Conservation (phyloP, 352 stramenopile genomes). For the Globisporangium radiosum region DNA sequence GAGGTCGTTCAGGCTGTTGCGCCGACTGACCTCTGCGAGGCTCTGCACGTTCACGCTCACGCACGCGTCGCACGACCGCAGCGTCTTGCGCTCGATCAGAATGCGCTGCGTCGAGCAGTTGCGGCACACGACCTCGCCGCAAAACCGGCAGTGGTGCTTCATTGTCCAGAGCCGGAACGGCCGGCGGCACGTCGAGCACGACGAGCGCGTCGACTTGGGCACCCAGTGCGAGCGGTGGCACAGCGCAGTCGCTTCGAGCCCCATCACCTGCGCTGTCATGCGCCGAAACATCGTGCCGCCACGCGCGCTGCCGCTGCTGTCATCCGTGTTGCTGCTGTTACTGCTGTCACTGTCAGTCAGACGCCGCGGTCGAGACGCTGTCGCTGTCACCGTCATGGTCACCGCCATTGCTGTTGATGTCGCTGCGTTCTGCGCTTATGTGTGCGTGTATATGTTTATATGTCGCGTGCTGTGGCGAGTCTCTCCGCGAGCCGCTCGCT, state of each 20-base stretch:
- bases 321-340: constrained; percentile 4
- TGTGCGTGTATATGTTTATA: neutral
- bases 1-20: constrained; percentile 31
- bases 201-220: constrained; percentile 56
- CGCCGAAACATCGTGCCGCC: constrained; percentile 36
- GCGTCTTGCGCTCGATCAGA: constrained; percentile 62
- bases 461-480: neutral
- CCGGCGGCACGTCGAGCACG: constrained; percentile 59
- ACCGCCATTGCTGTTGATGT: neutral
- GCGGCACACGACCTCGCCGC: constrained; percentile 70
- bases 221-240: constrained; percentile 74
- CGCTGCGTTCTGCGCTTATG: neutral
- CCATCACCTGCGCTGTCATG: constrained; percentile 56
- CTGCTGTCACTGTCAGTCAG: constrained; percentile 4
- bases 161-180: constrained; percentile 52
- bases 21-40: constrained; percentile 31
- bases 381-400: neutral
- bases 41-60: constrained; percentile 52
- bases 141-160: constrained; percentile 79
- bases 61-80: constrained; percentile 74
- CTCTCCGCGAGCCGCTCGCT: no score
- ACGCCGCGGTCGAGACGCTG: constrained; percentile 1
- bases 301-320: neutral
- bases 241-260: constrained; percentile 57
- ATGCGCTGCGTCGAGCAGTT: constrained; percentile 69